A percentile compares a stretch with the other conserved stretches of the same genome.
Conservation (phyloP, 2,329 filamentous ascomycete genomes). For the Sclerotiophoma versabilis region DNA sequence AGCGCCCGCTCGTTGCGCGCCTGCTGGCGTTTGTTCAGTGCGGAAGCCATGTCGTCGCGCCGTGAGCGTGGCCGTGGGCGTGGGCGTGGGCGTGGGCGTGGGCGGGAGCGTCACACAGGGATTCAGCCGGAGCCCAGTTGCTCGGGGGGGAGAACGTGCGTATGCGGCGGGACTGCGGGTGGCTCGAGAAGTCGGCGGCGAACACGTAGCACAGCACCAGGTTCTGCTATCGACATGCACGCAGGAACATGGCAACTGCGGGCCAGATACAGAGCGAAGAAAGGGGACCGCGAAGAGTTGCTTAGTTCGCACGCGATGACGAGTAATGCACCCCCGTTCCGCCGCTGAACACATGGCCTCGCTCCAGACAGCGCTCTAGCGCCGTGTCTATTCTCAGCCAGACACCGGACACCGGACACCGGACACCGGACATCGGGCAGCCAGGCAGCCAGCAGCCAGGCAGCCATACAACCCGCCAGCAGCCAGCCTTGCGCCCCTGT, state of each 20-base stretch:
- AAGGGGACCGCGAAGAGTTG: constrained; percentile 13
- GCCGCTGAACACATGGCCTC: constrained; percentile 19
- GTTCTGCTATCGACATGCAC: constrained; percentile 4
- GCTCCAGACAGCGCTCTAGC: constrained; percentile 17
- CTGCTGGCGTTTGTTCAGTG: constrained; percentile 94
- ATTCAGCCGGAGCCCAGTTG: constrained; percentile 7
- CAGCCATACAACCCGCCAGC: no score
- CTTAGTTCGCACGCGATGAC: constrained; percentile 18
- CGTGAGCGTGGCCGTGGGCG: no score
- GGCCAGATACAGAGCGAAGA: constrained; percentile 4
- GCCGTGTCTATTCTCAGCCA: constrained; percentile 5
- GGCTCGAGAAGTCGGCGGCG: constrained; percentile 4
- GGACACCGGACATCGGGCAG: no score
- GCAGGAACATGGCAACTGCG: constrained; percentile 7
- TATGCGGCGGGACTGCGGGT: constrained; percentile 10
- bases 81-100: no score
- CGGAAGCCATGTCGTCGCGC: constrained; percentile 66
- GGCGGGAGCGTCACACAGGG: constrained; percentile 15
- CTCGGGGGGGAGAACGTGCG: constrained; percentile 16
- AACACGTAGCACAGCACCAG: constrained; percentile 17
- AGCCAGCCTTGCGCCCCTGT: constrained; percentile 9
- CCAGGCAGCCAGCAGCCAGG: no score
- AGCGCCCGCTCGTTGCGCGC: constrained; percentile 93
- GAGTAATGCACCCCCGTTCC: constrained; percentile 19
- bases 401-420: not conserved